A percentile compares a stretch with the other conserved stretches of the same genome.
Conservation (phyloP, 2,329 filamentous ascomycete genomes). For the Alternaria infectoria region DNA sequence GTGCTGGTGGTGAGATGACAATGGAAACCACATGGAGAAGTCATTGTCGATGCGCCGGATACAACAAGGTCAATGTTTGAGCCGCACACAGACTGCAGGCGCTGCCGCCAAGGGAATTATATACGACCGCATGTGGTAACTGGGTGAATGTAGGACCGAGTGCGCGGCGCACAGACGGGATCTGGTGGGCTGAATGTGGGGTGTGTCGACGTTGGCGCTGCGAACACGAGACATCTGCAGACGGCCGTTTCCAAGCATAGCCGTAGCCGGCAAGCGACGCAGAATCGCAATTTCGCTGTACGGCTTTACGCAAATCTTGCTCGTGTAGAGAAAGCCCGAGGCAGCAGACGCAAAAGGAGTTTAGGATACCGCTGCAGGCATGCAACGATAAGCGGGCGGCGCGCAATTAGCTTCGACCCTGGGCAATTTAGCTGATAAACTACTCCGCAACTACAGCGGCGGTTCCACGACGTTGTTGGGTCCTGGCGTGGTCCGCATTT, state of each 20-base stretch:
- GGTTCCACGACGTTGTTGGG: slow-evolving; percentile 8
- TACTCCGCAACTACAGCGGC: slow-evolving; percentile 15
- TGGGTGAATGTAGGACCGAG: slow-evolving; percentile 4
- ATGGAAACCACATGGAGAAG: background rate
- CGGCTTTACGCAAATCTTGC: background rate
- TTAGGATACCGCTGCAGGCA: slow-evolving; percentile 3
- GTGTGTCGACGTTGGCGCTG: slow-evolving; percentile 8
- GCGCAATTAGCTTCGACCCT: slow-evolving; percentile 17
- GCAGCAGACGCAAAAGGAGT: background rate
- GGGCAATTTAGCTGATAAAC: slow-evolving; percentile 7
- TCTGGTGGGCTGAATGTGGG: slow-evolving; percentile 9
- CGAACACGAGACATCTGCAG: slow-evolving; percentile 11
- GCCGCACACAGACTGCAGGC: background rate
- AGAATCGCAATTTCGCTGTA: slow-evolving; percentile 6
- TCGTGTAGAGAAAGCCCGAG: background rate
- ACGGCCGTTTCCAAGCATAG: background rate
- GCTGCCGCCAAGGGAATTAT: background rate
- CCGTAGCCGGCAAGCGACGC: background rate
- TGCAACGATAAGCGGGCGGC: slow-evolving; percentile 3
- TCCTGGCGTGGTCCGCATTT: background rate
- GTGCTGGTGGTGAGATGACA: background rate
- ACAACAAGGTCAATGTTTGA: background rate
- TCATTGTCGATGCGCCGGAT: background rate
- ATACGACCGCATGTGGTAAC: background rate
- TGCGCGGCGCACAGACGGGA: slow-evolving; percentile 2